phyloP scores from a whole-genome alignment of 306 rosid genomes.

The Cotoneaster glaucophyllus region DNA sequence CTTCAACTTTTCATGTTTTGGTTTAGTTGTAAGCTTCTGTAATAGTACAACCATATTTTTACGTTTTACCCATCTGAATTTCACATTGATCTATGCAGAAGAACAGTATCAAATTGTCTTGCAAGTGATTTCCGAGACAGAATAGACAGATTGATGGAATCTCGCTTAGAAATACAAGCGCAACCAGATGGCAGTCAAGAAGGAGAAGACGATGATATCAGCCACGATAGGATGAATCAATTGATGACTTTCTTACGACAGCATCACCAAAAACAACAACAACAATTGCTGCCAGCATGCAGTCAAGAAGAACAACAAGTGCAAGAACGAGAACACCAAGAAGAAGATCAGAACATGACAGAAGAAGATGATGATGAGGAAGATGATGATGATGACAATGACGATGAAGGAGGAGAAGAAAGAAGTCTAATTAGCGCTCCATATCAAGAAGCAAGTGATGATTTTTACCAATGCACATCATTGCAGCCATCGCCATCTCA shows the following conservation, averaged over 20 bases:
- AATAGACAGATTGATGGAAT: conserved; percentile 66
- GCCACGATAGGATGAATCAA: neutral
- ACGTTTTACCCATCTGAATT: conserved; percentile 12
- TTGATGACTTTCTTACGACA: conserved; percentile 1
- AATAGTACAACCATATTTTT: neutral
- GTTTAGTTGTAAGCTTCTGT: neutral
- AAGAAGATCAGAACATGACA: conserved; percentile 17
- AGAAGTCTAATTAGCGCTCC: conserved; percentile 30
- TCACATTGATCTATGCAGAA: conserved; percentile 35
- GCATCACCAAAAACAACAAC: neutral
- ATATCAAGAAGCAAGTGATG: conserved; percentile 38
- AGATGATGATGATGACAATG: neutral
- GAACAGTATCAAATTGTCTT: conserved; percentile 73
- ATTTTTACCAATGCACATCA: conserved; percentile 44
- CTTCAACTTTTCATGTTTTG: neutral
- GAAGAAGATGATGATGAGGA: conserved; percentile 4
- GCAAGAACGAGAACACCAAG: conserved; percentile 18
- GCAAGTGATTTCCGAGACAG: conserved; percentile 56
- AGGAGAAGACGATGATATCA: conserved; percentile 5
- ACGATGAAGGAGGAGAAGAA: conserved; percentile 20
- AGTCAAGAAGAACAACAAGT: conserved; percentile 1
- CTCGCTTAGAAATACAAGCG: conserved; percentile 48
- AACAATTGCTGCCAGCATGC: conserved; percentile 6
- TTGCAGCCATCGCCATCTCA: conserved; percentile 38
- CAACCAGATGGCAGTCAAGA: conserved; percentile 17